Conservation (phyloP, 805 yeast genomes). For the Kuraishia hungarica region DNA sequence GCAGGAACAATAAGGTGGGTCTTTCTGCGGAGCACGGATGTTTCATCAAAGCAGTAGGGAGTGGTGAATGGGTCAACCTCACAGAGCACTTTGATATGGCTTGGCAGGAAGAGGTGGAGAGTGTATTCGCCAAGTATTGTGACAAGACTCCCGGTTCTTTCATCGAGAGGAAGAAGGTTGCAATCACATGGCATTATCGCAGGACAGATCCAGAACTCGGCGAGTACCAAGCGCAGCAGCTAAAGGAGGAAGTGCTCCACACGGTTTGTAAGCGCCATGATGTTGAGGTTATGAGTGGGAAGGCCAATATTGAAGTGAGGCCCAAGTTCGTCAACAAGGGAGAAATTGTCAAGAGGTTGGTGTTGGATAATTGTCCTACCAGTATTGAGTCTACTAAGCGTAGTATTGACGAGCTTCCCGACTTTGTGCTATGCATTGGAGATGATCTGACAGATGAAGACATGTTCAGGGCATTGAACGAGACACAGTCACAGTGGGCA, state of each 20-base stretch:
- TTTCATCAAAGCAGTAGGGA: constrained; percentile 70
- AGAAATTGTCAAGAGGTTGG: constrained; percentile 81
- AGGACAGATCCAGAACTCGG: constrained; percentile 93
- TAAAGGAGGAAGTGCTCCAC: constrained; percentile 53
- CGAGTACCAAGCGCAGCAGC: constrained; percentile 68
- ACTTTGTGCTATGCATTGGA: constrained; percentile 83
- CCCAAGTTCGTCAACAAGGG: constrained; percentile 95
- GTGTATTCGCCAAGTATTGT: constrained; percentile 65
- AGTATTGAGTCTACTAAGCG: constrained; percentile 19
- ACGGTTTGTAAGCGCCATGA: constrained; percentile 61
- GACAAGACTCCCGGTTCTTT: constrained; percentile 86
- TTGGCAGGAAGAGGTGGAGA: constrained; percentile 83
- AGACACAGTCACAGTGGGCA: constrained; percentile 49
- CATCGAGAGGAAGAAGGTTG: constrained; percentile 84
- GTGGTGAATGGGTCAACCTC: constrained; percentile 70
- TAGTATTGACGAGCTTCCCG: constrained; percentile 47
- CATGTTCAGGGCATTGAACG: constrained; percentile 77
- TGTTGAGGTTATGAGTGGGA: constrained; percentile 94
- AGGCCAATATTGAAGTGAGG: constrained; percentile 95
- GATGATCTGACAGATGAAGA: constrained; percentile 98
- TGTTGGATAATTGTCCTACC: constrained; percentile 54
- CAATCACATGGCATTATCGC: constrained; percentile 97
- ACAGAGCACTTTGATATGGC: constrained; percentile 82
- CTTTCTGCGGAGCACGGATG: constrained; percentile 97
- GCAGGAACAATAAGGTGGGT: constrained; percentile 54